Percentiles rank a stretch among this genome's conserved stretches.
phyloP scores from a whole-genome alignment of 2,329 filamentous ascomycete genomes.

The Cytospora paraplurivora region DNA sequence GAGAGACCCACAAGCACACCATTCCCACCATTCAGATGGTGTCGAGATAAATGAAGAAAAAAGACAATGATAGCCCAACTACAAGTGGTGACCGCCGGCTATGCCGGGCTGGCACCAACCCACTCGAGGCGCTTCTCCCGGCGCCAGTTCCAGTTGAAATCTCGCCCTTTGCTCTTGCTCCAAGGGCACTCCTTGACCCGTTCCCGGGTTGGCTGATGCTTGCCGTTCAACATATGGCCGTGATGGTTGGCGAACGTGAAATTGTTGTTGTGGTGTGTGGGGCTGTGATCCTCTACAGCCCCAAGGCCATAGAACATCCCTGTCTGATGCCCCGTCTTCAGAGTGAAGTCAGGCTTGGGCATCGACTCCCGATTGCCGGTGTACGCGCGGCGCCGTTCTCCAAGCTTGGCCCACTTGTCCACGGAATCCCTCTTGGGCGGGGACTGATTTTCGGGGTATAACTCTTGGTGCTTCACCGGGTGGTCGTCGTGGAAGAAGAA shows the following conservation, averaged over 20 bases:
- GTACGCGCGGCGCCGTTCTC: conserved; percentile 76
- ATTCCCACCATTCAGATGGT: conserved; percentile 12
- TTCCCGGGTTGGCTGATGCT: conserved; percentile 44
- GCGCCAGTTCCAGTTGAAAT: conserved; percentile 60
- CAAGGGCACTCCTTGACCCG: conserved; percentile 57
- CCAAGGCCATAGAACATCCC: conserved; percentile 46
- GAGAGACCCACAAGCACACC: conserved; percentile 32
- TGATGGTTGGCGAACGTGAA: conserved; percentile 30
- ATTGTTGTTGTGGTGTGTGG: conserved; percentile 32
- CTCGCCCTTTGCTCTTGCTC: conserved; percentile 55
- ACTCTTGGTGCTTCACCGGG: conserved; percentile 40
- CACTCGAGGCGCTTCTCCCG: conserved; percentile 74
- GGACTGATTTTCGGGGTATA: conserved; percentile 53
- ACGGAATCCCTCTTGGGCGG: conserved; percentile 63
- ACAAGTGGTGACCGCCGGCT: conserved; percentile 68
- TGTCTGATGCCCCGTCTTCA: conserved; percentile 51
- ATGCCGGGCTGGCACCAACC: conserved; percentile 68
- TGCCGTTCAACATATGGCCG: conserved; percentile 40
- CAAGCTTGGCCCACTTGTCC: conserved; percentile 90
- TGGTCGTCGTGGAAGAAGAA: conserved; percentile 73
- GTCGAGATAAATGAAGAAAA: conserved; percentile 25
- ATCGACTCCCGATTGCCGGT: conserved; percentile 50
- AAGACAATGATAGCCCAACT: conserved; percentile 50
- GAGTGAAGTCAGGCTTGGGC: conserved; percentile 46
- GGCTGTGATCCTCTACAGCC: conserved; percentile 49